A percentile compares a stretch with the other conserved stretches of the same genome.
Evolutionary conservation across 371 early-diverging fungal species (phyloP).

Genomic region (Catenaria anguillulae): DNA sequence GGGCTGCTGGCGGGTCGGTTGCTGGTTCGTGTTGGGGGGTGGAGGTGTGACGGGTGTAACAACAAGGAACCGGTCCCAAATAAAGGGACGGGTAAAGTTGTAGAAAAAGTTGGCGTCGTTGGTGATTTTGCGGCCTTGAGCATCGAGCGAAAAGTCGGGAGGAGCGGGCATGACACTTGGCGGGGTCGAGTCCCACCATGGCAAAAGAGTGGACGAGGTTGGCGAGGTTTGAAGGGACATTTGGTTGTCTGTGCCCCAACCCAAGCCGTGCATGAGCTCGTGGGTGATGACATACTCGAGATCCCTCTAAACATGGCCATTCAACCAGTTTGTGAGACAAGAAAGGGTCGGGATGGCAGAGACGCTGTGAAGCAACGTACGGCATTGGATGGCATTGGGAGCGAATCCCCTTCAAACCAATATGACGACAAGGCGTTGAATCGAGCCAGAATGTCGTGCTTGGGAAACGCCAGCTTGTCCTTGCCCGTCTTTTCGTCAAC

Average conservation of each 20-base stretch:
- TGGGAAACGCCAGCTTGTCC: not conserved
- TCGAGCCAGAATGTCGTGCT: not conserved
- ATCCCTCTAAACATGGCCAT: too few species aligned
- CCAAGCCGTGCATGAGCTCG: slow-evolving; percentile 3
- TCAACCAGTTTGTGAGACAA: too few species aligned
- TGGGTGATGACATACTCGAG: not conserved
- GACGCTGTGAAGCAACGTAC: too few species aligned
- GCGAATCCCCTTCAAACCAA: not conserved
- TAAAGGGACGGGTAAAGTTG: not conserved
- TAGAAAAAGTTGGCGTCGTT: not conserved
- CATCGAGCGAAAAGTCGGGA: too few species aligned
- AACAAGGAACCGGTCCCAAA: slow-evolving; percentile 4
- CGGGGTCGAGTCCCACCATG: not conserved
- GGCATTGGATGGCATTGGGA: not conserved
- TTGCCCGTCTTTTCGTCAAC: not conserved
- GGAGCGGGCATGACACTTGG: not conserved
- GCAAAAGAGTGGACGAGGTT: not conserved
- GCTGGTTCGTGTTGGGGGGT: too few species aligned
- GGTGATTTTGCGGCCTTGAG: not conserved
- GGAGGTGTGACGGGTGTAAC: too few species aligned
- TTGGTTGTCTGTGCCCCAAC: not conserved
- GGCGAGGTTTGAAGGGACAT: not conserved
- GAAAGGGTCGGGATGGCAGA: too few species aligned
- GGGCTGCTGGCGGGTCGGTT: too few species aligned
- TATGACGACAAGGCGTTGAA: not conserved